Base-by-base conservation (phyloP, 768 basidiomycete genomes). In the Tylopilus balloui region DNA sequence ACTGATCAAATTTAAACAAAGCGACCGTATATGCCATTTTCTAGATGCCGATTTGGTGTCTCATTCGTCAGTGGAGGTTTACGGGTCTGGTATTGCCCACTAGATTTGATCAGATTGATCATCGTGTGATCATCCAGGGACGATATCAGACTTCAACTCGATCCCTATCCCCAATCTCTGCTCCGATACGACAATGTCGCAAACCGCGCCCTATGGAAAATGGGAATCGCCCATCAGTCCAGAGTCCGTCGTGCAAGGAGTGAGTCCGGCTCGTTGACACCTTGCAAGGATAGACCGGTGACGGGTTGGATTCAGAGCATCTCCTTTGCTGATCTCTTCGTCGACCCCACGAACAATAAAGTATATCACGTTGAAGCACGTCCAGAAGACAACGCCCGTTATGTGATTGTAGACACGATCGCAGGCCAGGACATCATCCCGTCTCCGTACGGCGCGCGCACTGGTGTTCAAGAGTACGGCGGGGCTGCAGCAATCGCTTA, bases 401-500 rank as follows among this genome's bases (percentile, higher is more conserved):
- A 60, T 43, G 80, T 83, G 1, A 66, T 88, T 20, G 76, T 90
- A 14, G 69, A 79, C 23, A 79, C 80, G 0, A 45, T 65, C 21
- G 66, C 67, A 5, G 52, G 48, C 32, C 63, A 65, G 35, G 88
- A 89, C 40, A 59, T 86, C 20, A 72, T 82, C 12, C 75, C 75
- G 2, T 58, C 68, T 27, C 73, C 71, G 0, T 86, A 77, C 74
- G 84, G 77, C 60, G 79, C 72, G 5, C 72, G 78, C 28, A 76
- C 78, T 0, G 62, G 72, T 14, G 84, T 88, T 3, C 78, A 86
- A 21, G 86, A 87, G 61, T 88, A 88, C 45, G 86, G 88, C 0
- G 88, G 88, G 12, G 79, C 74, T 2, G 69, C 81, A 2, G 80
- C 80, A 1, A 72, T 77, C 17, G 79, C 79, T 1, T 66, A 77